Percentiles rank a stretch among this genome's conserved stretches.
These are phyloP conservation scores for Fusarium sterilihyphosum DNA, from an alignment of 2,329 filamentous ascomycete genomes.

Conservation along the genomic window DNA sequence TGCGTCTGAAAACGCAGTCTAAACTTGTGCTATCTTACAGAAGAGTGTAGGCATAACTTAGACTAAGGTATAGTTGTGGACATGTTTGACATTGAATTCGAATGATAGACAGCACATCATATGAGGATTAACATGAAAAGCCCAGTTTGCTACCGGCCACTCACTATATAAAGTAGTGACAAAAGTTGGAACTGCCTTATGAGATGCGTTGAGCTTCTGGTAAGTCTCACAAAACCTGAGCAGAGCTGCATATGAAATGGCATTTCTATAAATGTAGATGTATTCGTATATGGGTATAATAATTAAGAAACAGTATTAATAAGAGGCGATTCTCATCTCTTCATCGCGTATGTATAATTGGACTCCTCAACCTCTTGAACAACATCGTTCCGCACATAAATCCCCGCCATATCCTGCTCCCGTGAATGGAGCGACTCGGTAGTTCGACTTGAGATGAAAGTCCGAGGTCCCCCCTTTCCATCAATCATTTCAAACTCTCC, in stretches of 20 bases:
- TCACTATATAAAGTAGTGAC: neutral
- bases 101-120: too few relatives aligned
- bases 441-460: slow-evolving; percentile 20
- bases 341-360: slow-evolving; percentile 6
- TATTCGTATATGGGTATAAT: neutral
- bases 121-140: too few relatives aligned
- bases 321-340: neutral
- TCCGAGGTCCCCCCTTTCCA: slow-evolving; percentile 12
- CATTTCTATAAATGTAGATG: too few relatives aligned
- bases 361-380: slow-evolving; percentile 25
- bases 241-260: neutral
- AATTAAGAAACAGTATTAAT: neutral
- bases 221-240: neutral
- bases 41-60: neutral
- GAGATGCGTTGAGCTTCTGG: neutral
- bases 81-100: too few relatives aligned
- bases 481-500: slow-evolving; percentile 26
- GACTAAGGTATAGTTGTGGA: too few relatives aligned
- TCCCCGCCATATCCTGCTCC: slow-evolving; percentile 15
- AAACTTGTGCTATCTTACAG: neutral
- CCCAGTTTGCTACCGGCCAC: neutral
- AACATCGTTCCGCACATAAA: slow-evolving; percentile 35
- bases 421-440: neutral
- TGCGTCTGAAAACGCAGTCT: neutral
- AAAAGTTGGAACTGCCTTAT: neutral